These are phyloP conservation scores for Entomortierella beljakovae DNA, from an alignment of 192 early-diverging fungal species.

Conservation along the genomic window DNA sequence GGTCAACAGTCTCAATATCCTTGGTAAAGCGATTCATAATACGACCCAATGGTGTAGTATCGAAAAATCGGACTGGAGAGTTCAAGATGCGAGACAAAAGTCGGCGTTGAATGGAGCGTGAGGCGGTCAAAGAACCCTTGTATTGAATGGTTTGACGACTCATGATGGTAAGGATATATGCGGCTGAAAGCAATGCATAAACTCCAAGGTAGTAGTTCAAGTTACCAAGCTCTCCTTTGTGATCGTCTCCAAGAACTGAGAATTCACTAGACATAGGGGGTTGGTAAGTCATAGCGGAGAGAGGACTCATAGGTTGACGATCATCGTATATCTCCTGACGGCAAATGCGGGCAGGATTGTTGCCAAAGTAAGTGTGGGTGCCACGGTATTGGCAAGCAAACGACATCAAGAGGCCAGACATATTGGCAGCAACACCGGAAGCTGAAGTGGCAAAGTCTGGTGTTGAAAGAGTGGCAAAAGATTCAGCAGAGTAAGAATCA, in stretches of 20 bases:
- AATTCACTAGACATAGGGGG: slow-evolving; percentile 1
- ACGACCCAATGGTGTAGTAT: slow-evolving; percentile 80
- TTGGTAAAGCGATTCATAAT: slow-evolving; percentile 84
- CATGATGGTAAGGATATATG: slow-evolving; percentile 48
- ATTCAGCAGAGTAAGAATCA: slow-evolving; percentile 2
- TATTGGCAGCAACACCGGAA: slow-evolving; percentile 32
- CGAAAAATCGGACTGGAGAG: slow-evolving; percentile 62
- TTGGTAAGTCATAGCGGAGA: slow-evolving; percentile 29
- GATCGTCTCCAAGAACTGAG: slow-evolving; percentile 18
- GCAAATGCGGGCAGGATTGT: slow-evolving; percentile 35
- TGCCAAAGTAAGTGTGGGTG: slow-evolving; percentile 48
- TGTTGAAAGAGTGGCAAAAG: slow-evolving; percentile 23
- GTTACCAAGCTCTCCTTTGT: slow-evolving; percentile 15
- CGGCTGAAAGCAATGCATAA: slow-evolving; percentile 64
- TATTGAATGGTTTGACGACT: slow-evolving; percentile 58
- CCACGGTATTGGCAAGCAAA: slow-evolving; percentile 54
- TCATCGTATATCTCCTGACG: slow-evolving; percentile 47
- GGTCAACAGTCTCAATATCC: slow-evolving; percentile 68
- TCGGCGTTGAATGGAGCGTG: slow-evolving; percentile 67
- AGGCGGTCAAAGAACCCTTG: slow-evolving; percentile 66
- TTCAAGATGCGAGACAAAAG: slow-evolving; percentile 62
- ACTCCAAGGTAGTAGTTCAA: slow-evolving; percentile 70
- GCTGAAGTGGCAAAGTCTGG: slow-evolving; percentile 22
- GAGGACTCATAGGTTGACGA: slow-evolving; percentile 43
- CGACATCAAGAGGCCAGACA: slow-evolving; percentile 41